Evolutionary conservation across 768 basidiomycete genomes (phyloP).

Genomic region (Naganishia vishniacii): DNA sequence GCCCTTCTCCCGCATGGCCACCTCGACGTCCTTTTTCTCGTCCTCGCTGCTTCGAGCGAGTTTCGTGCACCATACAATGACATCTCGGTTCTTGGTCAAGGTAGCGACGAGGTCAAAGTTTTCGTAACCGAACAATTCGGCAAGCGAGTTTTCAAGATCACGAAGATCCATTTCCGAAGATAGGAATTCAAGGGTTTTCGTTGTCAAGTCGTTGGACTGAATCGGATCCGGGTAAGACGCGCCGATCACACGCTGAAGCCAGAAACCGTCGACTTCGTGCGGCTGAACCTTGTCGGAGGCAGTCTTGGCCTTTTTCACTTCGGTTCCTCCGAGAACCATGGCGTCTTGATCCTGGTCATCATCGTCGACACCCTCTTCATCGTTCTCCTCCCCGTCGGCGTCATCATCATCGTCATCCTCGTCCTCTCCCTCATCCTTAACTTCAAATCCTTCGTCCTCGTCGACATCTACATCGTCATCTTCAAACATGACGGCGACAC

Average conservation of each 20-base stretch:
- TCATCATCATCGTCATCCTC: constrained; percentile 54
- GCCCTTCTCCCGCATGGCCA: constrained; percentile 96
- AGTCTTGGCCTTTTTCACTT: constrained; percentile 47
- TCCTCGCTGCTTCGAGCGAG: constrained; percentile 82
- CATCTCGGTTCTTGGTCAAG: constrained; percentile 91
- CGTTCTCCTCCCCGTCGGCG: constrained; percentile 51
- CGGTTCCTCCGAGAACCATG: constrained; percentile 66
- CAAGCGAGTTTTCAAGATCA: constrained; percentile 90
- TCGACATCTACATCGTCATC: constrained; percentile 89
- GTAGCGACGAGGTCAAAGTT: constrained; percentile 77
- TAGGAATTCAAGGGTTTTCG: constrained; percentile 74
- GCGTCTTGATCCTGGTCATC: constrained; percentile 65
- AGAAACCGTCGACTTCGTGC: constrained; percentile 91
- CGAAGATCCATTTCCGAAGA: constrained; percentile 79
- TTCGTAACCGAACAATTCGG: constrained; percentile 89
- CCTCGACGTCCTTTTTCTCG: constrained; percentile 85
- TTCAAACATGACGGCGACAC: constrained; percentile 97
- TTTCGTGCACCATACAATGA: constrained; percentile 96
- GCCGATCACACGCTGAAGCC: constrained; percentile 91
- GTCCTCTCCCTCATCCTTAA: constrained; percentile 64
- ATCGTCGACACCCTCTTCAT: constrained; percentile 49
- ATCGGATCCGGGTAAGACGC: constrained; percentile 89
- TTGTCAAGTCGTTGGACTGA: constrained; percentile 85
- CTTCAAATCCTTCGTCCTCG: constrained; percentile 76
- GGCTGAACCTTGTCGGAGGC: constrained; percentile 75